Base-by-base conservation (phyloP, 2,329 filamentous ascomycete species). In the Aspergillus niger region DNA sequence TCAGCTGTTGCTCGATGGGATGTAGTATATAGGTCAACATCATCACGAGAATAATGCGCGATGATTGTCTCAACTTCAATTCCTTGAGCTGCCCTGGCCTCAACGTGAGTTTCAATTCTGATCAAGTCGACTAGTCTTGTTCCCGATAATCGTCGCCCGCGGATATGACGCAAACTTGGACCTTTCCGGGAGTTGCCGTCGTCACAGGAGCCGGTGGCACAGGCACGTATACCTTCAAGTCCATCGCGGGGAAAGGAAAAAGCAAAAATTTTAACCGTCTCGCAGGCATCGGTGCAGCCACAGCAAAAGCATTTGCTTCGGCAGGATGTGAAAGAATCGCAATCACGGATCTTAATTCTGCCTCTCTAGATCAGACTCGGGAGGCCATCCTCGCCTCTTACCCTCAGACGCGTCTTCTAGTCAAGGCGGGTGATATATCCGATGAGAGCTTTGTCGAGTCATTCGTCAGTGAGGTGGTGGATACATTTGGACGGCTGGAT, bases 201-300 rank as follows among this genome's bases (percentile, higher is more conserved):
- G 71, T 83, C 52, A 83, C 81, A 0, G 81, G 81, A 15, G 81
- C 81, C 8, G 81, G 78, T 5, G 80, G 80, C 10, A 81, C 79
- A 63, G 80, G 79, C 81, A 55, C 22, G 5, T 5, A 13, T 15
- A 3, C 6, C 0, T 8, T 15, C 24, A 22, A 36, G 32, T 36
- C 32, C 5, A 36, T 36, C n/a, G n/a, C 3, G 22, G 24, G 6
- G 24, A 24, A 24, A 17, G 13, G 7, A 13, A 28, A 26, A 32
- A 24, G 5, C 2, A 6, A 5, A 41, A 7, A 17, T 13, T 13
- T 5, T 28, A 22, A 43, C 24, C 4, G 6, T 0, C 3, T 4
- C 5, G 41, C 24, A 85, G 84, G 85, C 32, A 87, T 86, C 61
- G 85, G 84, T 2, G 81, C 80, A 2, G 83, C 83, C 1, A 80